Base-by-base conservation (phyloP, 352 stramenopile genomes). In the Pythium chondricola region DNA sequence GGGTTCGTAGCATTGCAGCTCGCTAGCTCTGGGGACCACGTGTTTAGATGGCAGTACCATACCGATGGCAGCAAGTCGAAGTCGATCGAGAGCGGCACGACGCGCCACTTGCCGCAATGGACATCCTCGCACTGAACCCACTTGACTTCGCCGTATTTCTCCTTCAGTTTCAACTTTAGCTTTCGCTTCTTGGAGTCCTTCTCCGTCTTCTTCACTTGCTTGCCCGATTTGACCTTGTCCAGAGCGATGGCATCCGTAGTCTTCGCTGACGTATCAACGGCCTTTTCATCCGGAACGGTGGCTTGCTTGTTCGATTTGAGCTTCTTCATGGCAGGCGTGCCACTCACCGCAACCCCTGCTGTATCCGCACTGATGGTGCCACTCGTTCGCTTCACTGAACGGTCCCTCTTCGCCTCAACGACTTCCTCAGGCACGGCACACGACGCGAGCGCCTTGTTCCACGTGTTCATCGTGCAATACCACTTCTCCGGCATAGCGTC, bases 381-480 rank as follows among this genome's bases (percentile, higher is more conserved):
- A 16, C 35, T 48, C 0, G 30, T 35, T 17, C 40, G 36, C 33
- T 64, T 55, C 8, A 36, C 31, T 10, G 48, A 32, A 11, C 33
- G 43, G 13, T 21, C 41, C 20, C 58, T 64, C 39, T 55, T 59
- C 2, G 52, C 48, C 38, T 83, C 76, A 2, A 83, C 43, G n/a
- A 82, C 67, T 61, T 98, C 90, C 57, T 98, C 94, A 0, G 80
- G 76, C 17, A 94, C 83, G n/a, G 74, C 66, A 52, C 93, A 98
- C 3, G 72, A 91, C 18, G 80, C 88, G 37, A 85, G 83, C 31
- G 72, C 84, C 17, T 63, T 52, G 60, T 97, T 88, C 79, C 91
- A 98, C 8, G 71, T 79, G 67, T 98, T 98, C 74, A 98, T 90
- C 44, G 88, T 73, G 67, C 95, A 98, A 56, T 96, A 98, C 95